Percentiles rank a stretch among this genome's conserved stretches.
Conservation (phyloP, 108 stramenopile species). For the Pelagomonas calceolata region DNA sequence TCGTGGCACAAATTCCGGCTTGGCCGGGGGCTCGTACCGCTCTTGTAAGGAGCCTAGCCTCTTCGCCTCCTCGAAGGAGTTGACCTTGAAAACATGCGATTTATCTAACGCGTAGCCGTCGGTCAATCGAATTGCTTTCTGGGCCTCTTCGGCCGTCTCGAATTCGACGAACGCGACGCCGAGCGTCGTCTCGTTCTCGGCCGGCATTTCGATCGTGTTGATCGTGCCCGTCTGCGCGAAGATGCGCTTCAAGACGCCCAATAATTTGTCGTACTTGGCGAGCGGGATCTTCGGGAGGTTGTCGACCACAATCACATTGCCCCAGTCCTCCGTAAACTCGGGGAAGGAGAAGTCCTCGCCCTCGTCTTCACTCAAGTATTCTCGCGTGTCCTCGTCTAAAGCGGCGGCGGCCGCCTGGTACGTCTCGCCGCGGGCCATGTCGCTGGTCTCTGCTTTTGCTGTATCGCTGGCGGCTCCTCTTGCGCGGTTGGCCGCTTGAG, state of each 20-base stretch:
- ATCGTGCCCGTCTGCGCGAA: constrained; percentile 27
- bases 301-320: neutral
- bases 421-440: too few species aligned
- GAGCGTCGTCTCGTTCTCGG: constrained; percentile 20
- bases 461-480: too few species aligned
- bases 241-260: constrained; percentile 21
- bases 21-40: constrained; percentile 58
- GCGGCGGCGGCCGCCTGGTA: too few species aligned
- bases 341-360: neutral
- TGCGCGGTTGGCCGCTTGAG: too few species aligned
- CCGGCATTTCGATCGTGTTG: neutral
- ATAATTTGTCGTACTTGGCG: constrained; percentile 32
- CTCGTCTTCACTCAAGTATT: neutral
- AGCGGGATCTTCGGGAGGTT: neutral
- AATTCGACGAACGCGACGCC: constrained; percentile 73
- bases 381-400: neutral
- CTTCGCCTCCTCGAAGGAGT: constrained; percentile 57
- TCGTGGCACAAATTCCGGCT: constrained; percentile 65
- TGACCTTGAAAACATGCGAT: constrained; percentile 62
- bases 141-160: constrained; percentile 49
- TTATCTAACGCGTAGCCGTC: constrained; percentile 65
- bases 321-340: neutral
- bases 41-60: constrained; percentile 45
- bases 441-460: too few species aligned
- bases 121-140: constrained; percentile 46